Conservation (phyloP, 1,284 basidiomycete genomes). For the Clitocybe nebularis region DNA sequence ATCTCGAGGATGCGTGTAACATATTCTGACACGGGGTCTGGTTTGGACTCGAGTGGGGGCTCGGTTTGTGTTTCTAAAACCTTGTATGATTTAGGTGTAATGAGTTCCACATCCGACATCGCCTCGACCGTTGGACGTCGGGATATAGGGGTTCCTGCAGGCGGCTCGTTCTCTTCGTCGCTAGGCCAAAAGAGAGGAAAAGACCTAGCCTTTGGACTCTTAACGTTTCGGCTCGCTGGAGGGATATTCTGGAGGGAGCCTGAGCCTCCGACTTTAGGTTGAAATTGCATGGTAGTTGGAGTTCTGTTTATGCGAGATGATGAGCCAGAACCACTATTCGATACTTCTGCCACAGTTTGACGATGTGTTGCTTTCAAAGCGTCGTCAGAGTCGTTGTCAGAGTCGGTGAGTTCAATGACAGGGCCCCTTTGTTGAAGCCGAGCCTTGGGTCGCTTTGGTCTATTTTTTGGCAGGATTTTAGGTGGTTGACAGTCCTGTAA, state of each 20-base stretch:
- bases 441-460: not conserved
- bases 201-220: not conserved
- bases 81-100: too few relatives aligned
- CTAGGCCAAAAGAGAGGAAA: constrained; percentile 20
- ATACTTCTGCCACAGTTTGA: constrained; percentile 3
- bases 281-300: not conserved
- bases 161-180: constrained; percentile 22
- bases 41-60: not conserved
- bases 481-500: not conserved
- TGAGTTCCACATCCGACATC: too few relatives aligned
- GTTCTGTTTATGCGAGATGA: constrained; percentile 4
- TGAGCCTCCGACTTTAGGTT: constrained; percentile 2
- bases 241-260: constrained; percentile 9
- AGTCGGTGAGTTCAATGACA: constrained; percentile 26
- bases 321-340: not conserved
- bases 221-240: constrained; percentile 4
- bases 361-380: constrained; percentile 1
- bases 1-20: constrained; percentile 57
- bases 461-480: not conserved
- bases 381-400: constrained; percentile 22
- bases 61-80: too few relatives aligned
- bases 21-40: not conserved
- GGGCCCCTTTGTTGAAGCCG: constrained; percentile 8
- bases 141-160: too few relatives aligned
- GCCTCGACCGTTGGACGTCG: too few relatives aligned